Percentiles rank a stretch among this genome's conserved stretches.
Evolutionary conservation across 805 yeast genomes (phyloP).

Genomic region (Pichia kluyveri): DNA sequence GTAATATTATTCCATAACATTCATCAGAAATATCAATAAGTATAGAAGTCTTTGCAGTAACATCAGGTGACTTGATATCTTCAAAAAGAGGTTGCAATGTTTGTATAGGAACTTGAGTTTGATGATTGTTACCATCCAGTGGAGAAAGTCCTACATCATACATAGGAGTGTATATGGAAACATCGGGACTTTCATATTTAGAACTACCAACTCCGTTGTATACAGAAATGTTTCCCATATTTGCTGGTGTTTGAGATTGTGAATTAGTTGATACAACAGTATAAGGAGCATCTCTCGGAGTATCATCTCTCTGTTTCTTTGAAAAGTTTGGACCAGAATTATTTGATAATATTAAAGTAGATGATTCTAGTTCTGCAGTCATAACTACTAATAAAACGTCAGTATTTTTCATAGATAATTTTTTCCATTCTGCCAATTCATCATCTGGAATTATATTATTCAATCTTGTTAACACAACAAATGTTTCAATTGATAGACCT

Average conservation of each 20-base stretch:
- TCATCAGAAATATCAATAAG: constrained; percentile 44
- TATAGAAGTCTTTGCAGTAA: constrained; percentile 9
- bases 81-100: constrained; percentile 4
- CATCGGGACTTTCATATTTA: constrained; percentile 23
- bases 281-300: constrained; percentile 14
- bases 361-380: constrained; percentile 50
- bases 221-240: neutral
- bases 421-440: constrained; percentile 71
- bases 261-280: constrained; percentile 23
- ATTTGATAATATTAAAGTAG: constrained; percentile 32
- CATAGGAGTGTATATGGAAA: constrained; percentile 20
- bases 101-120: constrained; percentile 6
- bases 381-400: constrained; percentile 59
- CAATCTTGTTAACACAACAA: constrained; percentile 58
- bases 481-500: constrained; percentile 40
- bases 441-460: constrained; percentile 75
- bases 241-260: constrained; percentile 13
- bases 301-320: constrained; percentile 10
- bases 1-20: constrained; percentile 49
- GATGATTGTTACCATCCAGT: constrained; percentile 10
- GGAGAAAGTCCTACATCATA: constrained; percentile 22
- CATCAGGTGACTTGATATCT: neutral
- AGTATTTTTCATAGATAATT: constrained; percentile 49
- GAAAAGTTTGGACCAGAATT: constrained; percentile 8
- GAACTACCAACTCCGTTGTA: constrained; percentile 7